Evolutionary conservation across 169 alveolate species (phyloP), one percentile per base, ranked within the genome.

Genomic region (Condylostoma magnum): DNA sequence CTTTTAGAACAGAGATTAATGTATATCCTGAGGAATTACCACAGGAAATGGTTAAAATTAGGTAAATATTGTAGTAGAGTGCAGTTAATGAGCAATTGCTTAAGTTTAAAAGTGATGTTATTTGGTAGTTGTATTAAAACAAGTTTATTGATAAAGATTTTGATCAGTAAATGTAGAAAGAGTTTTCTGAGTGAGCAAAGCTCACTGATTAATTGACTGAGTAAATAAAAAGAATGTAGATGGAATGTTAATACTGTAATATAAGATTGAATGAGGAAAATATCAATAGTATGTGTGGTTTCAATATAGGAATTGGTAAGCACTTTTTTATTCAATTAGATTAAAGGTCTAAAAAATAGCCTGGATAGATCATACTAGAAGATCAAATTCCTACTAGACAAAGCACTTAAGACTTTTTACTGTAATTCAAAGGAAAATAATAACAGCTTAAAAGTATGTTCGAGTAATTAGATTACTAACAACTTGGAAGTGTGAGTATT

Each of bases 101-200:
- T 20, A 2, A 20, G 8, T 20, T 47, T 18, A 66, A 66, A 47
- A 47, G 48, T 47, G 75, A 66, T 28, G 36, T 66, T 6, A 66
- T 66, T 22, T 66, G 75, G 75, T 46, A 47, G 48, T 44, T 66
- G 6, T 10, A 46, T 8, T 38, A 43, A 8, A 50, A 27, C 43
- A 47, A n/a, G 30, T 22, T 8, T 1, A 43, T 8, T 22, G 15
- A 12, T 1, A 12, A 31, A 46, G 63, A 46, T 8, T 10, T 4
- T 10, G 30, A 41, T 18, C 30, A n/a, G 12, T n/a, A 57, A 43
- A 30, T 50, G 10, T 31, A 43, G 28, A 18, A 30, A 31, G 75
- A 66, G 48, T 50, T 66, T 12, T 43, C 58, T 2, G 75, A 66
- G 30, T 66, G 75, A 44, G 75, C 63, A 2, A n/a, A 50, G 18